Conservation (phyloP, 1,284 basidiomycete genomes). For the Cryptococcus hybrid region DNA sequence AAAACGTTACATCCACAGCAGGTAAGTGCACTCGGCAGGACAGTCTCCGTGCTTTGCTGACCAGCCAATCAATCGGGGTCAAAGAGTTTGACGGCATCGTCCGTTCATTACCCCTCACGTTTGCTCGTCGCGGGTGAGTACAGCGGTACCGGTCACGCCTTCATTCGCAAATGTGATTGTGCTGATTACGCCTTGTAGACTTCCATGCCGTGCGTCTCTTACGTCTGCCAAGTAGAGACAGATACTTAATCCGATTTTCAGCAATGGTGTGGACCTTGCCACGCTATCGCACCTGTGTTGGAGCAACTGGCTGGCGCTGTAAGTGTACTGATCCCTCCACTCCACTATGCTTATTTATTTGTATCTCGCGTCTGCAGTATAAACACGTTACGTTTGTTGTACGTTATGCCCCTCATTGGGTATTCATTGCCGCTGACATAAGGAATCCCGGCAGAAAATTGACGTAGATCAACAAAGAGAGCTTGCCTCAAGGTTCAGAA, state of each 20-base stretch:
- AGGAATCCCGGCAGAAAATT: constrained; percentile 37
- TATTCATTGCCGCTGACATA: neutral
- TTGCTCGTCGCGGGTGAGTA: constrained; percentile 33
- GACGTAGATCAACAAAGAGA: constrained; percentile 51
- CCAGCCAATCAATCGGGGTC: neutral
- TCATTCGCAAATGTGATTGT: neutral
- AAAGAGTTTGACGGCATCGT: constrained; percentile 46
- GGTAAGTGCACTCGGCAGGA: constrained; percentile 4
- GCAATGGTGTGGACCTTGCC: constrained; percentile 46
- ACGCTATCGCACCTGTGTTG: constrained; percentile 47
- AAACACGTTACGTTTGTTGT: constrained; percentile 45
- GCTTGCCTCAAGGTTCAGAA: constrained; percentile 48
- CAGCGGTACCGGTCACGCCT: neutral
- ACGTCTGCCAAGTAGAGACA: neutral
- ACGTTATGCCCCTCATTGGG: constrained; percentile 1
- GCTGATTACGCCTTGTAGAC: constrained; percentile 19
- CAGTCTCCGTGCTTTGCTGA: neutral
- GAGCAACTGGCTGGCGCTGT: constrained; percentile 39
- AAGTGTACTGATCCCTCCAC: constrained; percentile 4
- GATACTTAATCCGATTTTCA: constrained; percentile 1
- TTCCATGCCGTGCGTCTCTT: constrained; percentile 38
- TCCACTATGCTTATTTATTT: constrained; percentile 1
- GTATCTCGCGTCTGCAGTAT: constrained; percentile 12
- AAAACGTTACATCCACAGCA: constrained; percentile 24
- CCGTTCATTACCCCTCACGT: constrained; percentile 27